Evolutionary conservation across 2,329 filamentous ascomycete species (phyloP).

Genomic region (Stachybotrys chlorohalonatus): DNA sequence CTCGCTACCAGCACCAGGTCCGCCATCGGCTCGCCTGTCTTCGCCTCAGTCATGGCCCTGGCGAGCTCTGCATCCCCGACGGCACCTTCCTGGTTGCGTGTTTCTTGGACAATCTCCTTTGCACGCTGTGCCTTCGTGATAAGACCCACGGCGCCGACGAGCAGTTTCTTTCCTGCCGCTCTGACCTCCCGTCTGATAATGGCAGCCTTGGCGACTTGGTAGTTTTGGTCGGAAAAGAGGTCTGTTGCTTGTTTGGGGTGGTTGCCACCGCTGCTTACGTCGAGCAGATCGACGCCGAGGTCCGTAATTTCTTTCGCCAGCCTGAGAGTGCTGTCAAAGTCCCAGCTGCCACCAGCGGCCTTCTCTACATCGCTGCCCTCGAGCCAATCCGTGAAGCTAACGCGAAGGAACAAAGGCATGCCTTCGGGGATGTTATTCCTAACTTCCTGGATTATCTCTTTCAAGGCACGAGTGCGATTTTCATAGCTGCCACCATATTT

Average conservation of each 20-base stretch:
- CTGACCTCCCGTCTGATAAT: constrained; percentile 16
- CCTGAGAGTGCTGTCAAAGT: constrained; percentile 50
- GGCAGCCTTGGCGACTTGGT: constrained; percentile 48
- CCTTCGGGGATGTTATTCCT: constrained; percentile 50
- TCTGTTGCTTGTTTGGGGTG: constrained; percentile 36
- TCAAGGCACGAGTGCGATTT: not conserved
- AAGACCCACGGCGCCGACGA: constrained; percentile 66
- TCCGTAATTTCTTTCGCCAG: constrained; percentile 54
- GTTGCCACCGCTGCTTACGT: constrained; percentile 58
- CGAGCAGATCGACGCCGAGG: constrained; percentile 61
- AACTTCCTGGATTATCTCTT: constrained; percentile 42
- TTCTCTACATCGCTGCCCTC: constrained; percentile 34
- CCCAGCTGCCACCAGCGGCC: constrained; percentile 47
- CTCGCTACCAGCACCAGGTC: constrained; percentile 69
- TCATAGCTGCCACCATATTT: not conserved
- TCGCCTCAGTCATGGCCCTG: constrained; percentile 31
- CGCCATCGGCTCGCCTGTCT: constrained; percentile 32
- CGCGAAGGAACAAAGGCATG: constrained; percentile 62
- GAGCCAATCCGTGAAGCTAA: constrained; percentile 65
- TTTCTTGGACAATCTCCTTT: constrained; percentile 26
- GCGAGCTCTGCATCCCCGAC: constrained; percentile 30
- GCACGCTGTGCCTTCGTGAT: constrained; percentile 65
- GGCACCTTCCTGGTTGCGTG: constrained; percentile 15
- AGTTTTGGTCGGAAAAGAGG: constrained; percentile 61
- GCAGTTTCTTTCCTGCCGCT: constrained; percentile 27